Base-by-base conservation (phyloP, 108 stramenopile species). In the Mayamaea pseudoterrestris region DNA sequence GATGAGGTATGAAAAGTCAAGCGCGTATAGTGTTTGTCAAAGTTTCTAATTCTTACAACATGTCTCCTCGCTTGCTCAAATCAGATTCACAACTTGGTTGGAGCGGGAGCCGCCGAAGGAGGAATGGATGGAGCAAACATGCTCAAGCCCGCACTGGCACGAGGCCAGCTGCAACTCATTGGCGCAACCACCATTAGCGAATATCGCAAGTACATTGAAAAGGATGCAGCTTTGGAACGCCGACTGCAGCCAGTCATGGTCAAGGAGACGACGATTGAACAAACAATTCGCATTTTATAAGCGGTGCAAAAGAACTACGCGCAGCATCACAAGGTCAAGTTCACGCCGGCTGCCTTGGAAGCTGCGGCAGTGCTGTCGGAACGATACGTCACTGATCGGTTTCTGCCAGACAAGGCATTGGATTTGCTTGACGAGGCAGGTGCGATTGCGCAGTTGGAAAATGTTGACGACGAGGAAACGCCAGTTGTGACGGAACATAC, bases 351-450 rank as follows among this genome's bases (percentile, higher is more conserved):
- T 13, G 69, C 69, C 42, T 40, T 84, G 0, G 65, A 69, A 16
- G 73, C 82, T 12, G 80, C 80, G 7, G 88, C 82, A 2, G 66
- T 66, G 34, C 52, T 84, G 35, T 68, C 66, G 18, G 82, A 90
- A 44, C 69, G 82, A 26, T 90, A 90, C 41, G 41, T 90, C 21
- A 74, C 66, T 7, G 82, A 90, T 65, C 64, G 88, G 27, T 84
- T 82, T 56, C 69, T 90, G 44, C 88, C 88, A 0, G 88, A 95
- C 54, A 93, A 90, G 61, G 68, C 63, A 29, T n/a, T 54, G 46
- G 97, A 98, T 61, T 60, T 98, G 44, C 55, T 98, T 31, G 97
- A 98, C 61, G 97, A 98, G 74, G 90, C 94, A 12, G 93, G 93
- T 6, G 94, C 97, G 1, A 68, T 91, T 40, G 77, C 90, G 1